Base-by-base conservation (phyloP, 2,329 filamentous ascomycete species). In the Neobulgaria alba region DNA sequence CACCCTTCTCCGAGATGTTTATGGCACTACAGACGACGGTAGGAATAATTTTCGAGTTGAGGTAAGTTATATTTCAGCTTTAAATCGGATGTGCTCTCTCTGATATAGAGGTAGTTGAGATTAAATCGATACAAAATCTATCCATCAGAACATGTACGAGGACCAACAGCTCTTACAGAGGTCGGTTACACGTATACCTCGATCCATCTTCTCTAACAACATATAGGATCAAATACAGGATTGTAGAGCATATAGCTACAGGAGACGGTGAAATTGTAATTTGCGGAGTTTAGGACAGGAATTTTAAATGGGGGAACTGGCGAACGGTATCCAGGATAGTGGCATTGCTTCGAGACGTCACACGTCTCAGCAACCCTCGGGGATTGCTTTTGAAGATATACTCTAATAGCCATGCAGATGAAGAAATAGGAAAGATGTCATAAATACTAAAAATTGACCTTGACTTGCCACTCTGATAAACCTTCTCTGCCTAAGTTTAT, bases 41-140 rank as follows among this genome's bases (percentile, higher is more conserved):
- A 43, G 48, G 17, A 51, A 51, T 23, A 51, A 50, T 16, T 53
- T 53, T 29, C 38, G 43, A 4, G 48, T 53, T 15, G 49, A 51
- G 41, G 50, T 51, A 37, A 19, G 30, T 15, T 14, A 2, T n/a
- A 5, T 2, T 19, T n/a, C 5, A 16, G 4, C 2, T 12, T 18
- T 16, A 4, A 18, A n/a, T n/a, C n/a, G n/a, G n/a, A n/a, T n/a
- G n/a, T 16, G 8, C 9, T 12, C 23, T 18, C 29, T 14, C 33
- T 46, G 12, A 42, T 29, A 10, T 3, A 33, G 15, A 7, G 10
- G 14, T 17, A 29, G 50, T 35, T 53, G 15, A 36, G 50, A 10
- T 39, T 49, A 10, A 53, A 53, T 21, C 46, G 45, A 15, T 53
- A 53, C 33, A 51, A 51, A 16, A 52, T 52, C 18, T 51, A 51